phyloP scores from a whole-genome alignment of 2,329 filamentous ascomycete species.

The Talaromyces marneffei region DNA sequence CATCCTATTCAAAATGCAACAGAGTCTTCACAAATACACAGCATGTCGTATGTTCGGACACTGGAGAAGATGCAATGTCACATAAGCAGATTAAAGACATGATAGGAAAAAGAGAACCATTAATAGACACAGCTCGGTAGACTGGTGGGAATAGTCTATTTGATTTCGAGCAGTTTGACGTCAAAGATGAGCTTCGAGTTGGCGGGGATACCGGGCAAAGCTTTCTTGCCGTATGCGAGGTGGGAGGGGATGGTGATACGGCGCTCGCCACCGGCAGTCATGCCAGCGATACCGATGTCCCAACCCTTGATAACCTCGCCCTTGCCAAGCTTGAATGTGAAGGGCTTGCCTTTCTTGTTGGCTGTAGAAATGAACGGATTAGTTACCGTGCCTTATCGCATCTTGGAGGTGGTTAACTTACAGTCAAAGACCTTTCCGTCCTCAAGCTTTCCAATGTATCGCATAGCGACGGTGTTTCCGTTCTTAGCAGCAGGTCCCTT shows the following conservation, averaged over 20 bases:
- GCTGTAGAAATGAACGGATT: constrained; percentile 47
- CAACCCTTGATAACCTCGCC: constrained; percentile 98
- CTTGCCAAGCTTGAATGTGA: constrained; percentile 87
- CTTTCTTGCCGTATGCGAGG: constrained; percentile 83
- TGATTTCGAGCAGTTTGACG: constrained; percentile 77
- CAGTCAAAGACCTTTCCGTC: constrained; percentile 94
- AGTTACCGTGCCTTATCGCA: not conserved
- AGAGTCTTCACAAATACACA: constrained; percentile 26
- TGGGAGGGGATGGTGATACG: constrained; percentile 81
- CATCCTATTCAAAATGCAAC: constrained; percentile 27
- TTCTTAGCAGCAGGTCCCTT: constrained; percentile 79
- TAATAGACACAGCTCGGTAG: not conserved
- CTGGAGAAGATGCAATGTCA: constrained; percentile 28
- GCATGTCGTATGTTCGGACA: constrained; percentile 33
- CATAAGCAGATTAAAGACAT: constrained; percentile 10
- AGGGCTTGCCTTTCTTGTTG: constrained; percentile 99
- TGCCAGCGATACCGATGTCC: constrained; percentile 90
- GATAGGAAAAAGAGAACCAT: constrained; percentile 13
- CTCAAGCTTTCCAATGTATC: constrained; percentile 95
- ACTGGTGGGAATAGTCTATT: constrained; percentile 49
- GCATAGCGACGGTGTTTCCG: constrained; percentile 84
- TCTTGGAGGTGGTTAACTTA: constrained; percentile 47
- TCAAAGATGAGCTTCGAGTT: constrained; percentile 94
- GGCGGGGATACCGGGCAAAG: constrained; percentile 74
- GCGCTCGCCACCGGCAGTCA: constrained; percentile 89